A percentile compares a stretch with the other conserved stretches of the same genome.
Evolutionary conservation across 2,329 filamentous ascomycete species (phyloP).

Genomic region (Pseudocercospora crystallina): DNA sequence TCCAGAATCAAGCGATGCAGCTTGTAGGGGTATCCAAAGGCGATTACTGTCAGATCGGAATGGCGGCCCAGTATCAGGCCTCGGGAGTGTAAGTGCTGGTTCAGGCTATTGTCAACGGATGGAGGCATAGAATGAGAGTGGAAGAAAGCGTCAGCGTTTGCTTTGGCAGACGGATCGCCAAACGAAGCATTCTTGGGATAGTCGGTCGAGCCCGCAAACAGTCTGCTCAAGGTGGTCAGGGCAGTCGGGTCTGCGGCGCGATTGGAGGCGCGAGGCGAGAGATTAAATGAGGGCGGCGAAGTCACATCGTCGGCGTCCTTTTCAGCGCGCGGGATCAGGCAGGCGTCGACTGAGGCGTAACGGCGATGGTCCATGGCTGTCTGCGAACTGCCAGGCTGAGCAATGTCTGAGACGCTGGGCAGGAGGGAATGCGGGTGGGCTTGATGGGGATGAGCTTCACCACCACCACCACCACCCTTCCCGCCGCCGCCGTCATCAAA

Average conservation of each 20-base stretch:
- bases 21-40: slow-evolving; percentile 53
- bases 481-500: too few species aligned
- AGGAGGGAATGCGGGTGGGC: too few species aligned
- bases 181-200: slow-evolving; percentile 45
- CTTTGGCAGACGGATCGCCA: slow-evolving; percentile 25
- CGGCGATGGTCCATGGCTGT: too few species aligned
- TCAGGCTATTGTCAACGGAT: slow-evolving; percentile 31
- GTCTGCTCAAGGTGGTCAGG: slow-evolving; percentile 44
- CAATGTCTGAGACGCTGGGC: too few species aligned
- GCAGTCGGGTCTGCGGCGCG: slow-evolving; percentile 41
- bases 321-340: slow-evolving; percentile 42
- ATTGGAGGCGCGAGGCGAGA: slow-evolving; percentile 25
- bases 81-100: slow-evolving; percentile 53
- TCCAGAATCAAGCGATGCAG: slow-evolving; percentile 57
- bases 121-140: too few species aligned
- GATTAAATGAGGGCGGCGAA: slow-evolving; percentile 35
- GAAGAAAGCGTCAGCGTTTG: too few species aligned
- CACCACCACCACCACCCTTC: too few species aligned
- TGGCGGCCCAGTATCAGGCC: slow-evolving; percentile 54
- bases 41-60: slow-evolving; percentile 55
- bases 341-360: slow-evolving; percentile 5
- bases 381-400: too few species aligned
- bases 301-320: slow-evolving; percentile 52
- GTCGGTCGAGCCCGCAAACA: slow-evolving; percentile 45
- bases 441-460: too few species aligned